Conservation (phyloP, 768 basidiomycete genomes). For the Boletus edulis region DNA sequence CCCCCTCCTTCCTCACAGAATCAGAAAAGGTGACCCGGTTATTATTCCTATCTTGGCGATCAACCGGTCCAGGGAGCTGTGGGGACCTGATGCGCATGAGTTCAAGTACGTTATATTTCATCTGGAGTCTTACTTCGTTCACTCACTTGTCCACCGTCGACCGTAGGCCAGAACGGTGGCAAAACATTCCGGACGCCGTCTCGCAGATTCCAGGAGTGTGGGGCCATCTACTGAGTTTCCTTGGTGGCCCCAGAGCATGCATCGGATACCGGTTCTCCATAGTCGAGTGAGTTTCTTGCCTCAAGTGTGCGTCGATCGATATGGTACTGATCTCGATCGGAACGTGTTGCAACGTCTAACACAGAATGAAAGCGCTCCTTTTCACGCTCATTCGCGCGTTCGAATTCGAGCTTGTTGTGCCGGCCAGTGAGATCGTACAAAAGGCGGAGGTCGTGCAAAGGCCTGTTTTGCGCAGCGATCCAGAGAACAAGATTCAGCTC, state of each 20-base stretch:
- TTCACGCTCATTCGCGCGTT: conserved; percentile 10
- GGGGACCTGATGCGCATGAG: conserved; percentile 60
- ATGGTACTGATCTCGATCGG: not conserved
- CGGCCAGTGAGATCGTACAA: not conserved
- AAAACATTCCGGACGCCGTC: conserved; percentile 42
- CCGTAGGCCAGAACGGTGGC: conserved; percentile 65
- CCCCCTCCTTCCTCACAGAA: conserved; percentile 18
- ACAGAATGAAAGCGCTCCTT: conserved; percentile 6
- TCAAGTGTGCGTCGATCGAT: no score
- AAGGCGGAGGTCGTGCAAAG: not conserved
- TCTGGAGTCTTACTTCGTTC: not conserved
- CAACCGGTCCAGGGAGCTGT: conserved; percentile 51
- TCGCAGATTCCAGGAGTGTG: conserved; percentile 56
- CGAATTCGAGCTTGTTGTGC: conserved; percentile 8
- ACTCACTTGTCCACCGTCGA: not conserved
- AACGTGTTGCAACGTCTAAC: not conserved
- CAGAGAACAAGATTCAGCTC: no score
- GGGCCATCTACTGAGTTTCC: conserved; percentile 58
- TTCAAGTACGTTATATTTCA: conserved; percentile 46
- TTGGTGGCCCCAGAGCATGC: conserved; percentile 63
- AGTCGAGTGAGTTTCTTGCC: conserved; percentile 43
- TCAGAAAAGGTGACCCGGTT: conserved; percentile 44
- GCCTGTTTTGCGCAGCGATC: conserved; percentile 7
- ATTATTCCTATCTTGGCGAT: conserved; percentile 53
- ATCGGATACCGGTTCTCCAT: conserved; percentile 69